These are phyloP conservation scores for Salvia rosmarinus DNA, from an alignment of 257 asterid species.

Conservation along the genomic window DNA sequence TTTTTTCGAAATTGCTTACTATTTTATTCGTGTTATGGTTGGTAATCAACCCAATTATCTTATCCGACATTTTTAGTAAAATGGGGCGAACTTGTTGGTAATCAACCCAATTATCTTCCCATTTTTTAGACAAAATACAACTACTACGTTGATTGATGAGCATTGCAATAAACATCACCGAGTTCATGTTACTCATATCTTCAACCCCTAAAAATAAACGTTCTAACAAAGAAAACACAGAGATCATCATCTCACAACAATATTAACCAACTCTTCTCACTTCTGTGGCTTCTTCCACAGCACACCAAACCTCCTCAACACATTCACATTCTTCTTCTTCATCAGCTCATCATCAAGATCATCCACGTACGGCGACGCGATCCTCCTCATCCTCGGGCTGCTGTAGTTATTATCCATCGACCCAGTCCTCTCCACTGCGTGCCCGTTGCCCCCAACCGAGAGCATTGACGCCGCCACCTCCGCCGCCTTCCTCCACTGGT, in stretches of 20 bases:
- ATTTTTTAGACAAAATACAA: too few relatives aligned
- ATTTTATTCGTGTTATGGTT: too few relatives aligned
- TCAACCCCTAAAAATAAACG: not conserved
- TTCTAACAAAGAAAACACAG: not conserved
- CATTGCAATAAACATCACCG: too few relatives aligned
- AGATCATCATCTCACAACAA: not conserved
- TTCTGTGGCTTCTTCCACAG: conserved; percentile 90
- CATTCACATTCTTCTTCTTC: conserved; percentile 79
- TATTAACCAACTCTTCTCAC: conserved; percentile 23
- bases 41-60: too few relatives aligned
- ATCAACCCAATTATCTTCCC: too few relatives aligned
- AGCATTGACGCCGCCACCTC: conserved; percentile 94
- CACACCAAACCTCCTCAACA: conserved; percentile 77
- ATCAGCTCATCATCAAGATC: conserved; percentile 69
- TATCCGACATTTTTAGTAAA: too few relatives aligned
- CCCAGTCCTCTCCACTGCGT: conserved; percentile 65
- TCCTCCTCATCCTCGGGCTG: conserved; percentile 54
- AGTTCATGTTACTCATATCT: not conserved
- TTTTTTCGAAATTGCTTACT: too few relatives aligned
- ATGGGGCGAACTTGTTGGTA: too few relatives aligned
- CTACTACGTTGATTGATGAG: too few relatives aligned
- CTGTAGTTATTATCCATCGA: conserved; percentile 74
- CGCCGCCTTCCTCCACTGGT: conserved; percentile 99
- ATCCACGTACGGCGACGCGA: conserved; percentile 57
- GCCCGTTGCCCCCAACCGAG: conserved; percentile 69